phyloP scores from a whole-genome alignment of 2,329 filamentous ascomycete species.

The Neopestalotiopsis sp. region DNA sequence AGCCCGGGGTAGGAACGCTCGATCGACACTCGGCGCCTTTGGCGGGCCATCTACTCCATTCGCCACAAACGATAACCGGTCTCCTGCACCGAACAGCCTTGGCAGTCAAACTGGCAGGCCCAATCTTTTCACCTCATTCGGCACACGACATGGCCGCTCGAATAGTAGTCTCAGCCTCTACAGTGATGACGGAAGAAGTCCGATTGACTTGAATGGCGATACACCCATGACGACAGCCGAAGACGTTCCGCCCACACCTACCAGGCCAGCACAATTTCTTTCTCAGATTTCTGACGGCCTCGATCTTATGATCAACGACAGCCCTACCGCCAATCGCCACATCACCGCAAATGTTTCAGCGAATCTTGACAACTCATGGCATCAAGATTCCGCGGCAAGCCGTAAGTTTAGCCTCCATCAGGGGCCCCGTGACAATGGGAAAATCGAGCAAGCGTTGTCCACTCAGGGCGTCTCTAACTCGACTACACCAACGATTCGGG shows the following conservation, averaged over 20 bases:
- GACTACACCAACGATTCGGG: constrained; percentile 39
- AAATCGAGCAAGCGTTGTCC: constrained; percentile 25
- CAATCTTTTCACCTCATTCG: constrained; percentile 69
- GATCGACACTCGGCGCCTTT: constrained; percentile 72
- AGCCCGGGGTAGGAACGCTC: constrained; percentile 56
- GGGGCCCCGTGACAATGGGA: constrained; percentile 26
- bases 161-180: constrained; percentile 83
- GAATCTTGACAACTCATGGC: constrained; percentile 34
- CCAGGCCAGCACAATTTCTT: constrained; percentile 66
- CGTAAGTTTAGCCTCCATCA: constrained; percentile 50
- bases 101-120: constrained; percentile 65
- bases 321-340: constrained; percentile 54
- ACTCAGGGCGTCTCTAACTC: constrained; percentile 30
- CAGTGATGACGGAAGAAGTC: constrained; percentile 71
- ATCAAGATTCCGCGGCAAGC: constrained; percentile 31
- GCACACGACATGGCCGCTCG: constrained; percentile 51
- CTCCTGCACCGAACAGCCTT: constrained; percentile 48
- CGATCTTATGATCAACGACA: constrained; percentile 47
- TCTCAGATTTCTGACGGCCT: constrained; percentile 41
- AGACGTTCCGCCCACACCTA: constrained; percentile 92
- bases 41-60: constrained; percentile 84
- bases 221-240: constrained; percentile 52
- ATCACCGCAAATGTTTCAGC: constrained; percentile 49
- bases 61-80: constrained; percentile 59
- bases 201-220: constrained; percentile 50